Base-by-base conservation (phyloP, 257 asterid genomes). In the Euphrasia confusa region DNA sequence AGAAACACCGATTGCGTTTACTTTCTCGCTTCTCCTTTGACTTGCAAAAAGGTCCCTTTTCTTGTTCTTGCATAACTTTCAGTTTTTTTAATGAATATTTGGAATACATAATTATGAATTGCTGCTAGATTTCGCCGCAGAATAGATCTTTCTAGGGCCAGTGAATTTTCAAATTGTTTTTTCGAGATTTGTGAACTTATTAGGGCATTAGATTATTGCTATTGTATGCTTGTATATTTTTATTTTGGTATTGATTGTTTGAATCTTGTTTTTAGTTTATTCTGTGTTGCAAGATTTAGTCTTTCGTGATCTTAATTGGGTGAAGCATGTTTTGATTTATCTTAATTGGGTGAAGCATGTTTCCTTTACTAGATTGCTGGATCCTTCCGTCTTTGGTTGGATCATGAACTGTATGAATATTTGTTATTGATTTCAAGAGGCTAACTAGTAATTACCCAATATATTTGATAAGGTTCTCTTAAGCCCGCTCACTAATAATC, bases 1-100 rank as follows among this genome's bases (percentile, higher is more conserved):
- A 74, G 88, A 24, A 85, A 79, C 79, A 87, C 96, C 49, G 96
- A 90, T 72, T 87, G 96, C 72, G 94, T 90, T 50, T 90, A 90
- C 84, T 90, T 90, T 74, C 81, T 90, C 8, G 97, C 97, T 3
- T 90, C 95, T 13, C 97, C 97, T 65, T 80, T 90, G 66, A 90
- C 97, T 66, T 90, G 97, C 90, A 90, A 90, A 73, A 90, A 87
- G 96, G 97, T 87, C 2, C 40, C 11, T 60, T 58, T 64, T n/a
- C 13, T 14, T 4, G 26, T 15, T 39, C 33, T 42, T 48, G 4
- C 61, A n/a, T 48, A 14, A 12, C 13, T 61, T 17, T 12, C 10
- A 21, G 40, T 17, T 14, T 21, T 45, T 7, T 28, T 45, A 3
- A 45, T 4, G 11, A 9, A 45, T 45, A 3, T 45, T 45, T 55